Conservation (phyloP, 371 early-diverging fungal genomes). For the Circinella minor region DNA sequence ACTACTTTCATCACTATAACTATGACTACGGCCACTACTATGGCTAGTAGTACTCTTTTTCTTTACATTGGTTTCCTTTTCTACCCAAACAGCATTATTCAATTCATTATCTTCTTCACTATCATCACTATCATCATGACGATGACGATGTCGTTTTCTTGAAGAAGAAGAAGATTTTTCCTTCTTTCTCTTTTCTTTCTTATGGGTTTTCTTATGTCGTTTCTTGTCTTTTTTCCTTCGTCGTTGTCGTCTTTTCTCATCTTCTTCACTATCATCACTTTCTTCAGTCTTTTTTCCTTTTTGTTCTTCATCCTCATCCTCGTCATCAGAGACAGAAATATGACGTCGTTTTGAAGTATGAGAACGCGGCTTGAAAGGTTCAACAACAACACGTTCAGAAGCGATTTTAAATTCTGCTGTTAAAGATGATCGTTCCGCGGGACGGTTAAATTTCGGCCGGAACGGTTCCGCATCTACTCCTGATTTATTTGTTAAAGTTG, state of each 20-base stretch:
- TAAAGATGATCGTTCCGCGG: constrained; percentile 20
- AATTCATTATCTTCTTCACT: constrained; percentile 11
- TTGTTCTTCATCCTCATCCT: constrained; percentile 21
- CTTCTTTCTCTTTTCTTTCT: constrained; percentile 23
- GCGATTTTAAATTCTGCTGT: constrained; percentile 14
- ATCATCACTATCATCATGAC: constrained; percentile 13
- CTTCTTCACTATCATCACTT: constrained; percentile 20
- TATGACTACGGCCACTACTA: not conserved
- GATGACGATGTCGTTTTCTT: constrained; percentile 17
- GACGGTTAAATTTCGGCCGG: constrained; percentile 50
- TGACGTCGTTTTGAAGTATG: constrained; percentile 29
- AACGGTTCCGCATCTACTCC: constrained; percentile 26
- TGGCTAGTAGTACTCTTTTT: not conserved
- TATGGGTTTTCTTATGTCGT: constrained; percentile 26
- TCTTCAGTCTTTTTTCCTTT: no score
- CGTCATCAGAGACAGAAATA: constrained; percentile 39
- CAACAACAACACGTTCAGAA: constrained; percentile 46
- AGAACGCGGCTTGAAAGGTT: constrained; percentile 39
- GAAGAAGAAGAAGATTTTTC: constrained; percentile 7
- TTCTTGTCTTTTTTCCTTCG: constrained; percentile 12
- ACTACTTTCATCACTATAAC: not conserved
- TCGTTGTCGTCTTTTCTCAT: constrained; percentile 25
- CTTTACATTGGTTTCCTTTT: constrained; percentile 19
- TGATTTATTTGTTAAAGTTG: no score
- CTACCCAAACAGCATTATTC: constrained; percentile 13